Base-by-base conservation (phyloP, 257 asterid genomes). In the Penstemon eatonii region DNA sequence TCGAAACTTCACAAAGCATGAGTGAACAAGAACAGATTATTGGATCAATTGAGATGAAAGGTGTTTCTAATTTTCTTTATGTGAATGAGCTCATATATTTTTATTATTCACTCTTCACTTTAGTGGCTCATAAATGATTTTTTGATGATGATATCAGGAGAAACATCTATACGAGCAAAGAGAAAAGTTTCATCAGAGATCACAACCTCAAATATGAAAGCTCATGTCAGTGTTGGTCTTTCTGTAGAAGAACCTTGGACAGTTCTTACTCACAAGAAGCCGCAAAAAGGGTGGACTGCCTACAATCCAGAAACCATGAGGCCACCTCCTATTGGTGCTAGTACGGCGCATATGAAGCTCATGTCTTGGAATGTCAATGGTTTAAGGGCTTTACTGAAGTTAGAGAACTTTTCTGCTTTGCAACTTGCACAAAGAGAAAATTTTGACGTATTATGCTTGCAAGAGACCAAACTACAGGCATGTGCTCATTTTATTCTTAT, bases 351-450 rank as follows among this genome's bases (percentile, higher is more conserved):
- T 76, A 60, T 89, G 47, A 94, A 94, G 83, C 55, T 94, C 68
- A 75, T 94, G 82, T 90, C 99, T 46, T 94, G 99, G 99, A 94
- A 94, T 71, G 99, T 91, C 67, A 94, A 94, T 72, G 99, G 99
- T 13, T 75, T 94, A 73, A 87, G 99, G 78, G 96, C 97, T 61
- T 78, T 91, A 57, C 70, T 94, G 75, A 94, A 90, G 82, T 71
- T 74, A 74, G 84, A 84, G 75, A 74, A 83, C 66, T 81, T 86
- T 81, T 81, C 91, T 56, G 82, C 85, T 40, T 67, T 84, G 74
- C 82, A 85, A 77, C 97, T 94, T 78, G 95, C 95, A 36, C 83
- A 82, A 73, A 87, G 89, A 83, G 97, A 91, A 74, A 72, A 81
- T 62, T 89, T 90, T 68, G 99, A 94, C 75, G 89, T 91, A 11